Conservation (phyloP, 768 basidiomycete species). For the Russula vinacea region DNA sequence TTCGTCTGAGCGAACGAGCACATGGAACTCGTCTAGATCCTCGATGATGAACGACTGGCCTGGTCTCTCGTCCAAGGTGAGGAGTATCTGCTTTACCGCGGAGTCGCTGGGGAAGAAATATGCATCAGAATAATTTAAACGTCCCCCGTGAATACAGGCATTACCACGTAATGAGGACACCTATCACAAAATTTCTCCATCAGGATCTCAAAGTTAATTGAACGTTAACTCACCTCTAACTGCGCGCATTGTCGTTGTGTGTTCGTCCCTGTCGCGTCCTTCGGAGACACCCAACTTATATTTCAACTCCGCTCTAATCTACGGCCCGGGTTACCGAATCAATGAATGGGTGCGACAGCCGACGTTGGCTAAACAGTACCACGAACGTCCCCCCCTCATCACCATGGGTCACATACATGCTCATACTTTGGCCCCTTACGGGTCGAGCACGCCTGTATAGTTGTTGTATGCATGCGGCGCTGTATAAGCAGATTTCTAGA, state of each 20-base stretch:
- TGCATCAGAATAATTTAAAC: not conserved
- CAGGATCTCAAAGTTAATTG: not conserved
- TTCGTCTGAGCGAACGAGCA: conserved; percentile 80
- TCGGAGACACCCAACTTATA: too few relatives aligned
- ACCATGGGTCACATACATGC: too few relatives aligned
- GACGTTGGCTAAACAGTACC: too few relatives aligned
- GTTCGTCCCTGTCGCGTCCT: not conserved
- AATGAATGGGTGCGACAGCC: too few relatives aligned
- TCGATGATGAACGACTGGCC: conserved; percentile 73
- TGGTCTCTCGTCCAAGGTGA: conserved; percentile 72
- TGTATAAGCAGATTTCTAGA: too few relatives aligned
- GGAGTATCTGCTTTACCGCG: conserved; percentile 84
- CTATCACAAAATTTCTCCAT: conserved; percentile 37
- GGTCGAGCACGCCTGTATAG: too few relatives aligned
- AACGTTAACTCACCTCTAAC: conserved; percentile 11
- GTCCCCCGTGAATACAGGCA: conserved; percentile 25
- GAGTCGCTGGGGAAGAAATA: conserved; percentile 56
- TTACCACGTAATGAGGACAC: conserved; percentile 66
- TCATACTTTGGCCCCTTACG: too few relatives aligned
- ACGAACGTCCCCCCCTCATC: too few relatives aligned
- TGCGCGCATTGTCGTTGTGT: conserved; percentile 14
- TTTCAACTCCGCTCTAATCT: too few relatives aligned
- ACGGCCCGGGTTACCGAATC: too few relatives aligned
- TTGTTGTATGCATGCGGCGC: too few relatives aligned
- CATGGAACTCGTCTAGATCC: conserved; percentile 78